A percentile compares a stretch with the other conserved stretches of the same genome.
phyloP scores from a whole-genome alignment of 139 green algal species.

The Raphidocelis subcapitata region DNA sequence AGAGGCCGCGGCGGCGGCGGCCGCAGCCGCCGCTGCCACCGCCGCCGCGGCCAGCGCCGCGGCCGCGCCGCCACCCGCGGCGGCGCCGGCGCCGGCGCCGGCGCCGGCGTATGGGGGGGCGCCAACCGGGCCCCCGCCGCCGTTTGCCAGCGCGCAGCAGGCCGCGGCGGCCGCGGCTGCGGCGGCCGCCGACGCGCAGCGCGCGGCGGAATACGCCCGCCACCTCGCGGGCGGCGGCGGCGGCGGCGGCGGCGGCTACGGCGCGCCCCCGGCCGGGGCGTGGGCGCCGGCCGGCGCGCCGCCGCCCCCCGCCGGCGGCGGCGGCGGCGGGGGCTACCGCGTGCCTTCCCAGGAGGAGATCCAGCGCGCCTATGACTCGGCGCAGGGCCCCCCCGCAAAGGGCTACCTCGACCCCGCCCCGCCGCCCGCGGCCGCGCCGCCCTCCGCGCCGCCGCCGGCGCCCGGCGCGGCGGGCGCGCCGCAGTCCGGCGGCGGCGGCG shows the following conservation, averaged over 20 bases:
- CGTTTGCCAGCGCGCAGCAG: neutral
- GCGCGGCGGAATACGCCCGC: neutral
- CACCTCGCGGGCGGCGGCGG: too few species aligned
- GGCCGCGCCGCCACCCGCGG: too few species aligned
- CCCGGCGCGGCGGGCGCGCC: too few species aligned
- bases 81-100: too few species aligned
- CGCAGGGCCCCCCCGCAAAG: conserved; percentile 55
- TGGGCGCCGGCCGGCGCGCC: neutral
- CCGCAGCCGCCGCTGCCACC: too few species aligned
- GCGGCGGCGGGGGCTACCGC: neutral
- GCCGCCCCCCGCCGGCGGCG: neutral
- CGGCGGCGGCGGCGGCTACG: neutral
- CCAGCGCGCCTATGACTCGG: conserved; percentile 57
- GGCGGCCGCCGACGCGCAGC: conserved; percentile 26
- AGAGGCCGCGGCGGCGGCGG: too few species aligned
- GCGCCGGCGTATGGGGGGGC: too few species aligned
- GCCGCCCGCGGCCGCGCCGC: conserved; percentile 15
- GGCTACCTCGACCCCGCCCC: neutral
- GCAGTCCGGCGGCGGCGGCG: neutral
- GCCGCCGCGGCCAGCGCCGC: too few species aligned
- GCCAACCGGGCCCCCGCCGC: neutral
- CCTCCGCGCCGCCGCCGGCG: too few species aligned
- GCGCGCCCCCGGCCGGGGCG: neutral
- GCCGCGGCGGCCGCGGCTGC: conserved; percentile 7
- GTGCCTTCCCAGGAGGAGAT: conserved; percentile 34